Base-by-base conservation (phyloP, 306 rosid genomes). In the Castanea crenata region DNA sequence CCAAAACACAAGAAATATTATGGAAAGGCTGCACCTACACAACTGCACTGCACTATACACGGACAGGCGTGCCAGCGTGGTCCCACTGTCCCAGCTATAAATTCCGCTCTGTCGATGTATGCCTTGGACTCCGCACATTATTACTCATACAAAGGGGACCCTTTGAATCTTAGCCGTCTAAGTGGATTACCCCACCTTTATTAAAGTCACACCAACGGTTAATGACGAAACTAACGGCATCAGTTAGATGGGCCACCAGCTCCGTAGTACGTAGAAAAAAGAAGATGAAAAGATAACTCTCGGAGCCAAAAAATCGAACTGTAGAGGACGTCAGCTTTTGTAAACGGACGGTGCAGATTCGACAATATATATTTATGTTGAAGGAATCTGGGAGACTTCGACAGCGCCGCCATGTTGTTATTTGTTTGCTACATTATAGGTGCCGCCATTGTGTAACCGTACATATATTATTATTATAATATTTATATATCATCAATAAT, bases 351-450 rank as follows among this genome's bases (percentile, higher is more conserved):
- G 83, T 3, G 4, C 10, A 75, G 70, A 78, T 83, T 69, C 11
- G 18, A 29, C 52, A 34, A 31, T 57, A 25, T 38, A 38, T 38
- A 38, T 38, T 38, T 38, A 38, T n/a, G 16, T 19, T 5, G 38
- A 44, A 8, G 59, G 80, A 82, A 83, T 86, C 81, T 70, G 6
- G 35, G 12, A 2, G 59, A 69, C 71, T 20, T 73, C 16, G 87
- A 83, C 76, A 62, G 51, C 81, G 83, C 87, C 87, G 87, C 83
- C 77, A 83, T 69, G 32, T 58, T 74, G 67, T 74, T 76, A 5
- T 3, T 11, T 57, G 55, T 5, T 11, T 57, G 55, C 14, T 52
- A 25, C 62, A 49, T 34, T 21, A 65, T 29, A 31, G 70, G 46
- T 67, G 52, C 72, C 52, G 27, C 27, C 1, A 10, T 4, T 11